Evolutionary conservation across 176 grass and related monocot genomes (phyloP), one percentile per base, ranked within the genome.

Genomic region (Lolium perenne): DNA sequence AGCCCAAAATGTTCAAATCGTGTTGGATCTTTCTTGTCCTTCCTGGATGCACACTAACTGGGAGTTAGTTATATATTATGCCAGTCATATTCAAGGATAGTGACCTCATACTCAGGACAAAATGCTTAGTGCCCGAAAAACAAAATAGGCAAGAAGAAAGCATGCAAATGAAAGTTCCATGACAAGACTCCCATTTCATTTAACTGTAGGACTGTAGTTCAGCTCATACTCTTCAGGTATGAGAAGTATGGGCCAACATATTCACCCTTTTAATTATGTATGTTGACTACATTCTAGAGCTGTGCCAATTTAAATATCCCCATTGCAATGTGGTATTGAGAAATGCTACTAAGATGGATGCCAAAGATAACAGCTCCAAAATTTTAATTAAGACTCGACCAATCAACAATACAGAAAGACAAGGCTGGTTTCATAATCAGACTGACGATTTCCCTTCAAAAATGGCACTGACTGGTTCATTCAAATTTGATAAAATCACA

Each of bases 271-370:
- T 59, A 57, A 57, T 49, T 47, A 2, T 46, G 80, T 9, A 64
- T 1, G 38, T 5, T 17, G 53, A 11, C 29, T 45, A 74, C 32
- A 54, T 78, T 20, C 53, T 59, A 41, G 6, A 89, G 80, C 23
- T 47, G 0, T 64, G 47, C 55, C 32, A 8, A 18, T 18, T 46
- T 32, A 38, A 32, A 69, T 17, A 53, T 35, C 80, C 11, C 14
- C 77, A 6, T 43, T 50, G 67, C 12, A 25, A 80, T 72, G 22
- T 25, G 77, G n/a, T 61, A 22, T 5, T 64, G 18, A 1, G 45
- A 64, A 64, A 84, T 76, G 71, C 71, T 11, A 64, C 22, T 53
- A 45, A 16, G 59, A 85, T 77, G 20, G 59, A 66, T 84, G 41
- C 40, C 71, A 40, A 48, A 46, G n/a, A 46, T n/a, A 66, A 26